Percentiles rank a stretch among this genome's conserved stretches.
phyloP scores from a whole-genome alignment of 2,329 filamentous ascomycete species.

The Epichloe scottii region DNA sequence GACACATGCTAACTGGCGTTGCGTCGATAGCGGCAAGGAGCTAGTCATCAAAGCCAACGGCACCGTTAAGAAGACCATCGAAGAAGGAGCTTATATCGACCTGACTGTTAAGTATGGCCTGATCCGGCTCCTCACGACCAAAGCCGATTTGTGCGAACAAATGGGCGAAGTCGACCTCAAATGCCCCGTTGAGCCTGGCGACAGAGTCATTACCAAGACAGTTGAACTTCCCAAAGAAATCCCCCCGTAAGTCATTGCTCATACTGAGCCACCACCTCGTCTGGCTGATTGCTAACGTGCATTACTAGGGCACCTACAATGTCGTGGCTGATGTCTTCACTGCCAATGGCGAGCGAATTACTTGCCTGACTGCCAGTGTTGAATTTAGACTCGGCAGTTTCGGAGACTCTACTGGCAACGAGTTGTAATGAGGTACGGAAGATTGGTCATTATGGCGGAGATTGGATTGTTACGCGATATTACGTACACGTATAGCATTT shows the following conservation, averaged over 20 bases:
- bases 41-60: conserved; percentile 72
- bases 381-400: conserved; percentile 35
- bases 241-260: conserved; percentile 56
- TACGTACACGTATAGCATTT: background rate
- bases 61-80: conserved; percentile 58
- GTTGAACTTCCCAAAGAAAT: conserved; percentile 80
- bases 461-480: background rate
- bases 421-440: conserved; percentile 22
- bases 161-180: conserved; percentile 76
- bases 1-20: conserved; percentile 11
- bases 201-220: conserved; percentile 60
- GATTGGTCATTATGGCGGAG: background rate
- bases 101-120: conserved; percentile 88
- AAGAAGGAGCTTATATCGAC: conserved; percentile 67
- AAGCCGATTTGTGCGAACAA: conserved; percentile 78
- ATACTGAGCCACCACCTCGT: background rate
- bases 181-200: conserved; percentile 77
- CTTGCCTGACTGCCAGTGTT: conserved; percentile 71
- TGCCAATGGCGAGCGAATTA: conserved; percentile 60
- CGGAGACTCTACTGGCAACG: conserved; percentile 24
- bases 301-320: conserved; percentile 66
- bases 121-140: conserved; percentile 74
- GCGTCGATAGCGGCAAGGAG: conserved; percentile 50
- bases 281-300: background rate
- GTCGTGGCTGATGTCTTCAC: conserved; percentile 79